phyloP scores from a whole-genome alignment of 441 rosid genomes.

The Arabidopsis hybrid region DNA sequence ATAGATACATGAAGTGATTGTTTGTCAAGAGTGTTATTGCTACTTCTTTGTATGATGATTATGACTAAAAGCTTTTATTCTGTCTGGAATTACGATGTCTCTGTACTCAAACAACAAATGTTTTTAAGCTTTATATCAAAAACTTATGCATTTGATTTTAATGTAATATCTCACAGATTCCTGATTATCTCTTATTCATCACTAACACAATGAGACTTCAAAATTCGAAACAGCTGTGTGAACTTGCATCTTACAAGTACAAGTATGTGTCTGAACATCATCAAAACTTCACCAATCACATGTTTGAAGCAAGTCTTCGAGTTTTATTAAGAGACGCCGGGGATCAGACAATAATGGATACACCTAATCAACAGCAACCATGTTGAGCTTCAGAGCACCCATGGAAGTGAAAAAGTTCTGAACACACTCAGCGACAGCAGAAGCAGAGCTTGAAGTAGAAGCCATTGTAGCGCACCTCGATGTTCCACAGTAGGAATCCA shows the following conservation, averaged over 20 bases:
- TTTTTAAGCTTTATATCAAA: slow-evolving; percentile 28
- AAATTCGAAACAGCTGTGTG: slow-evolving; percentile 25
- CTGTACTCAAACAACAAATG: slow-evolving; percentile 28
- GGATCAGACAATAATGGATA: too few species aligned
- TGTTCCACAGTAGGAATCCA: slow-evolving; percentile 99
- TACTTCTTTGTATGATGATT: slow-evolving; percentile 39
- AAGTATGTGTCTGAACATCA: too few species aligned
- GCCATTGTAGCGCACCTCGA: slow-evolving; percentile 67
- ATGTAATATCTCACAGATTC: slow-evolving; percentile 11
- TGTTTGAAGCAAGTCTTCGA: too few species aligned
- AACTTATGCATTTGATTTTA: slow-evolving; percentile 29
- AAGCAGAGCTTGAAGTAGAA: slow-evolving; percentile 65
- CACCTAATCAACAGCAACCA: too few species aligned
- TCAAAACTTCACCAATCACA: too few species aligned
- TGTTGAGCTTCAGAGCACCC: too few species aligned
- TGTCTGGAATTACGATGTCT: slow-evolving; percentile 18
- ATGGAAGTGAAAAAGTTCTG: too few species aligned
- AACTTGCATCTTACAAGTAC: too few species aligned
- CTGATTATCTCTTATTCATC: slow-evolving; percentile 13
- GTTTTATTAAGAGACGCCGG: too few species aligned
- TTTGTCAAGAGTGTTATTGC: slow-evolving; percentile 15
- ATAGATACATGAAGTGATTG: slow-evolving; percentile 88
- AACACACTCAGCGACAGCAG: too few species aligned
- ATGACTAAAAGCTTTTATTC: slow-evolving; percentile 11
- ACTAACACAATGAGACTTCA: not conserved